Evolutionary conservation across 2,329 filamentous ascomycete species (phyloP), one percentile per base, ranked within the genome.

Genomic region (Xenosphaeropsis pyriputrescens): DNA sequence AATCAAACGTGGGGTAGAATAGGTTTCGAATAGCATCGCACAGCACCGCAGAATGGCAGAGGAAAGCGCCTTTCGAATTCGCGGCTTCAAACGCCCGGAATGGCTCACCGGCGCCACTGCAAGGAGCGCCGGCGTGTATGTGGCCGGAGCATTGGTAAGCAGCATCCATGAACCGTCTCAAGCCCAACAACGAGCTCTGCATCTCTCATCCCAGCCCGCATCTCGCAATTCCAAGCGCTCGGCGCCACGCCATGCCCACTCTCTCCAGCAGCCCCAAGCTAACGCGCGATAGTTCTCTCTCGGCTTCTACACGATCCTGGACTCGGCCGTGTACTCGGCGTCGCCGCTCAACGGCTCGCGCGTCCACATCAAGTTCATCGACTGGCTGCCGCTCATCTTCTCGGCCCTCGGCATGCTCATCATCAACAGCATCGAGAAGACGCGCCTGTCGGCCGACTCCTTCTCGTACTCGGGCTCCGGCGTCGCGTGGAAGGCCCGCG

Each of bases 381-480:
- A 80, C 67, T 80, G 75, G 75, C 68, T 79, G 45, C 75, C 75
- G 37, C 66, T 80, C 47, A 68, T 79, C 56, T 79, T 79, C 62
- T 73, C 68, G 46, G 67, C 68, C 44, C 63, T 79, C 44, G 75
- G 76, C 45, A 79, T 80, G 73, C 65, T 80, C 41, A 79, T 79
- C 56, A 79, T 79, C 64, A 79, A 80, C 64, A 72, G 67, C 47
- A 74, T 79, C 45, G 74, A 79, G 60, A 79, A 80, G 59, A 63
- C 72, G 42, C 69, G 75, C 38, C 64, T 80, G 44, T 72, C 71
- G 48, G 65, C 70, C 49, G 73, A 81, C 59, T 69, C 63, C 39
- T 76, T 76, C 56, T 68, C 65, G 44, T 77, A 79, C 57, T 67
- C 65, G 41, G 73, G 75, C 35, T 67, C 63, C 35, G 72, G 72